Percentiles rank a stretch among this genome's conserved stretches.
Evolutionary conservation across 495 filamentous ascomycete genomes (phyloP).

Genomic region (Mycothermus thermophilus): DNA sequence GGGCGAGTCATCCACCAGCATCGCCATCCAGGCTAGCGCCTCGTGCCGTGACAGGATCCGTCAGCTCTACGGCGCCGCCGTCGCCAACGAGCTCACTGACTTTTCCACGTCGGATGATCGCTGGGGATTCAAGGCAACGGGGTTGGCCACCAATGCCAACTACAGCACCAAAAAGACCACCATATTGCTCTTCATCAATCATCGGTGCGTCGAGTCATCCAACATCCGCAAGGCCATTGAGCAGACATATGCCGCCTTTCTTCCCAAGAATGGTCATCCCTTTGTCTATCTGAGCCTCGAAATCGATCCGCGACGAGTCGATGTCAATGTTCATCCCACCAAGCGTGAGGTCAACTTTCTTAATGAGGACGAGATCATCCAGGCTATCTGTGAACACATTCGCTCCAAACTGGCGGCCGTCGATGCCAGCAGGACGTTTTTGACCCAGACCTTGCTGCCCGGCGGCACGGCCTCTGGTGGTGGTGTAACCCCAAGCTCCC

Average conservation of each 20-base stretch:
- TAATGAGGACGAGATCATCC: constrained; percentile 94
- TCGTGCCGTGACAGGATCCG: constrained; percentile 70
- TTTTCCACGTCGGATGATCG: constrained; percentile 59
- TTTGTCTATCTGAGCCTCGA: constrained; percentile 89
- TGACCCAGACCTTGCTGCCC: constrained; percentile 82
- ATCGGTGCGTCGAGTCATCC: constrained; percentile 88
- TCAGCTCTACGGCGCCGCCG: constrained; percentile 71
- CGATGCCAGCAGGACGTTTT: constrained; percentile 87
- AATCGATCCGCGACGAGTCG: constrained; percentile 83
- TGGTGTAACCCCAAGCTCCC: no score
- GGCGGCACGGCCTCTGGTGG: no score
- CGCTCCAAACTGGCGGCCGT: constrained; percentile 69
- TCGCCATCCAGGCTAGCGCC: constrained; percentile 61
- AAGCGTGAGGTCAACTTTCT: constrained; percentile 97
- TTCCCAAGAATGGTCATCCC: constrained; percentile 91
- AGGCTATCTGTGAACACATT: constrained; percentile 71
- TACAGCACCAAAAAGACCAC: constrained; percentile 87
- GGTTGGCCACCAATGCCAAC: constrained; percentile 85
- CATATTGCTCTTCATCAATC: constrained; percentile 91
- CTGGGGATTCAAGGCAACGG: constrained; percentile 70
- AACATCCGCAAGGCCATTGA: constrained; percentile 82
- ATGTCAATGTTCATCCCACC: constrained; percentile 96
- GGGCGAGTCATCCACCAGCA: constrained; percentile 68
- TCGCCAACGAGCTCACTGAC: constrained; percentile 80
- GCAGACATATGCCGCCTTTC: constrained; percentile 76